Evolutionary conservation across 2,329 filamentous ascomycete genomes (phyloP).

Genomic region (Fusarium sp.): DNA sequence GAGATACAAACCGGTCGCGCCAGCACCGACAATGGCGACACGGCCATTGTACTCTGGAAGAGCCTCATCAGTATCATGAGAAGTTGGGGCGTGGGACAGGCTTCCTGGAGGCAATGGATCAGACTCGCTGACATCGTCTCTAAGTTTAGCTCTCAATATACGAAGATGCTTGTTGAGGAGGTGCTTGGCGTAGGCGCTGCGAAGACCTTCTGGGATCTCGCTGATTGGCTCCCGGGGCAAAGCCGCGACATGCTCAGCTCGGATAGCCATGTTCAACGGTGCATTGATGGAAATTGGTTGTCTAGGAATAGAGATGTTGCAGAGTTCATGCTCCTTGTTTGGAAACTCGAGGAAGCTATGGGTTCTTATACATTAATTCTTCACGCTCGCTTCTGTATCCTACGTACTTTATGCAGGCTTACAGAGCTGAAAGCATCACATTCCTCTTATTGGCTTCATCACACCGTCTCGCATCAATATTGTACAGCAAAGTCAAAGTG

Average conservation of each 20-base stretch:
- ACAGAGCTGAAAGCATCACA: conserved; percentile 3
- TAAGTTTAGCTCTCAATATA: neutral
- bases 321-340: too few relatives aligned
- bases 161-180: conserved; percentile 2
- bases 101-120: neutral
- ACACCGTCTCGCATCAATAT: neutral
- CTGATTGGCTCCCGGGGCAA: neutral
- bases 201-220: neutral
- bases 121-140: neutral
- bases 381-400: too few relatives aligned
- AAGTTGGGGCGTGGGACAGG: neutral
- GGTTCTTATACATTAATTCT: too few relatives aligned
- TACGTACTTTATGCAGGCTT: neutral
- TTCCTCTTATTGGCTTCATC: conserved; percentile 1
- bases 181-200: conserved; percentile 9
- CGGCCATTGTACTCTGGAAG: conserved; percentile 11
- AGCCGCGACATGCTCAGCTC: conserved; percentile 3
- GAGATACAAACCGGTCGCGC: conserved; percentile 23
- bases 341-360: too few relatives aligned
- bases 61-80: neutral
- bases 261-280: neutral
- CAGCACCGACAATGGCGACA: conserved; percentile 28
- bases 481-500: neutral
- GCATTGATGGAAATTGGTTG: too few relatives aligned
- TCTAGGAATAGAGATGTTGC: too few relatives aligned